Percentiles rank a stretch among this genome's conserved stretches.
Evolutionary conservation across 1,139 yeast genomes (phyloP).

Genomic region (Sugiyamaella novakii): DNA sequence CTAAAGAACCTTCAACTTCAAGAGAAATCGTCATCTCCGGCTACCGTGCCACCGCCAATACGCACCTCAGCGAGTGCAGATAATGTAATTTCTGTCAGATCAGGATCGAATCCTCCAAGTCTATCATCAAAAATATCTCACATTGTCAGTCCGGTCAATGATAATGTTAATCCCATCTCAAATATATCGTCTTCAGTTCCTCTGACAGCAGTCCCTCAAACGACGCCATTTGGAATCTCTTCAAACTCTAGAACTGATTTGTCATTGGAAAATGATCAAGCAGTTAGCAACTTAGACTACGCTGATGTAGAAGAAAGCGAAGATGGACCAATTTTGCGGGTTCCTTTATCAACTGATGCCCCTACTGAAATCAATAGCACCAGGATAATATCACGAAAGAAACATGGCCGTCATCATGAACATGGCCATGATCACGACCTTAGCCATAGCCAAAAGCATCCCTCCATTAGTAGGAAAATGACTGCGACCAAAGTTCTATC

Average conservation of each 20-base stretch:
- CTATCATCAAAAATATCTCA: background rate
- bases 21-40: background rate
- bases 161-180: background rate
- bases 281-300: background rate
- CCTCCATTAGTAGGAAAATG: slow-evolving; percentile 4
- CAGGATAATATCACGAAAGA: background rate
- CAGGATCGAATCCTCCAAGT: background rate
- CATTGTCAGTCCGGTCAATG: background rate
- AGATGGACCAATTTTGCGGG: slow-evolving; percentile 11
- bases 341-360: slow-evolving; percentile 15
- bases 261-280: background rate
- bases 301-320: slow-evolving; percentile 8
- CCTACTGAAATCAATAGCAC: slow-evolving; percentile 11
- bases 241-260: slow-evolving; percentile 8
- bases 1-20: slow-evolving; percentile 9
- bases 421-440: background rate
- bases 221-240: slow-evolving; percentile 5
- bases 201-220: slow-evolving; percentile 3
- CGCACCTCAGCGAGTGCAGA: background rate
- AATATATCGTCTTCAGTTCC: slow-evolving; percentile 8
- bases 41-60: slow-evolving; percentile 9
- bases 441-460: background rate
- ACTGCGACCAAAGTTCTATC: slow-evolving; percentile 19
- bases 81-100: background rate
- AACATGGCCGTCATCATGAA: slow-evolving; percentile 4